These are phyloP conservation scores for Garcia nutans DNA, from an alignment of 345 rosid species.

Conservation along the genomic window DNA sequence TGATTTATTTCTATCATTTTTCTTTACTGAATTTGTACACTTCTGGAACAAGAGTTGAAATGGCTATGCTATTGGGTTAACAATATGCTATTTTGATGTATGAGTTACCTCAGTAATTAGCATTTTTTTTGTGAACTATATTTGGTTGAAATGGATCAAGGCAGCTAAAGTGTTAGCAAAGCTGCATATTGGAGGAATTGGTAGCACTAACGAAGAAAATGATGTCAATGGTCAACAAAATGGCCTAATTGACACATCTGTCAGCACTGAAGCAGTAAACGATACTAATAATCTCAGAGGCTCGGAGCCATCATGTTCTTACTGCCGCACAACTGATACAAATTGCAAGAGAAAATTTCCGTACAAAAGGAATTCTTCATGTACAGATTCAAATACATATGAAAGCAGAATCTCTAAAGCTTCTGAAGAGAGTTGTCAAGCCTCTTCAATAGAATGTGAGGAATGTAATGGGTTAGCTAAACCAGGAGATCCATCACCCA, in stretches of 20 bases:
- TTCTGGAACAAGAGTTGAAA: not conserved
- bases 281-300: conserved; percentile 17
- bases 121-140: not conserved
- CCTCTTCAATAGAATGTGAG: conserved; percentile 31
- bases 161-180: conserved; percentile 64
- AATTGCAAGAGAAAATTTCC: conserved; percentile 25
- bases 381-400: conserved; percentile 18
- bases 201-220: conserved; percentile 31
- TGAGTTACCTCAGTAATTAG: not conserved
- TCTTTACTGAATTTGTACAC: not conserved
- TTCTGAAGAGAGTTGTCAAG: conserved; percentile 31
- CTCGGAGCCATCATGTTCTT: conserved; percentile 31
- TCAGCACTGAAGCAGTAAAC: conserved; percentile 21
- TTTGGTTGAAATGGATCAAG: conserved; percentile 37
- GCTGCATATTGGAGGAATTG: conserved; percentile 47
- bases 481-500: conserved; percentile 27
- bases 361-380: conserved; percentile 22
- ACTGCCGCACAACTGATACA: conserved; percentile 17
- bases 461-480: conserved; percentile 26
- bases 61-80: not conserved
- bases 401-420: conserved; percentile 23
- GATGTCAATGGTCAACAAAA: conserved; percentile 21
- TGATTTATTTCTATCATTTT: not conserved
- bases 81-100: not conserved
- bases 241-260: conserved; percentile 16